A percentile compares a stretch with the other conserved stretches of the same genome.
phyloP scores from a whole-genome alignment of 1,284 basidiomycete species.

The Ustilago nuda region DNA sequence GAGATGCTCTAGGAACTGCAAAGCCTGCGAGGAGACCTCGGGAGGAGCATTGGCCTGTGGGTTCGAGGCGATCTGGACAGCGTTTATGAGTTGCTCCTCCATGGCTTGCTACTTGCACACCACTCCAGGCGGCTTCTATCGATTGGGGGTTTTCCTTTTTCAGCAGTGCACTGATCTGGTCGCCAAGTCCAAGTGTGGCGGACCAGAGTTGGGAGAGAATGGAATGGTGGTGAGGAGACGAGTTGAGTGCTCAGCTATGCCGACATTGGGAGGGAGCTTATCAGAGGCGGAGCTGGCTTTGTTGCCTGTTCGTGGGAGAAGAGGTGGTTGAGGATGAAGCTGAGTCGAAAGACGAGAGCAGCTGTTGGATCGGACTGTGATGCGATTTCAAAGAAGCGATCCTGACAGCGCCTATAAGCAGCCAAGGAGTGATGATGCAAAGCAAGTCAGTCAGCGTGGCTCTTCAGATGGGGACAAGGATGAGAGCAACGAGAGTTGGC shows the following conservation, averaged over 20 bases:
- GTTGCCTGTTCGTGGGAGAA: no score
- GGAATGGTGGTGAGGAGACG: neutral
- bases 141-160: neutral
- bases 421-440: no score
- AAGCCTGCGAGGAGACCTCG: constrained; percentile 76
- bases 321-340: neutral
- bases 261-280: neutral
- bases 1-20: constrained; percentile 81
- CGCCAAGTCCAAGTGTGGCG: neutral
- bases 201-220: neutral
- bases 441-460: neutral
- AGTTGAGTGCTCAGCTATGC: neutral
- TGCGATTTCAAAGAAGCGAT: neutral
- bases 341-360: neutral
- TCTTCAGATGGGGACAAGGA: neutral
- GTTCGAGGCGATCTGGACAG: constrained; percentile 85
- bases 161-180: neutral
- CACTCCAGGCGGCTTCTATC: neutral
- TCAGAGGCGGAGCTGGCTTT: neutral
- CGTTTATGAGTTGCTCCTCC: constrained; percentile 78
- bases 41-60: constrained; percentile 73
- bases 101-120: constrained; percentile 22
- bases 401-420: neutral
- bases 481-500: no score
- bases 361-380: neutral